A percentile compares a stretch with the other conserved stretches of the same genome.
Evolutionary conservation across 2,329 filamentous ascomycete species (phyloP).

Genomic region (Cladosporium cucumerinum): DNA sequence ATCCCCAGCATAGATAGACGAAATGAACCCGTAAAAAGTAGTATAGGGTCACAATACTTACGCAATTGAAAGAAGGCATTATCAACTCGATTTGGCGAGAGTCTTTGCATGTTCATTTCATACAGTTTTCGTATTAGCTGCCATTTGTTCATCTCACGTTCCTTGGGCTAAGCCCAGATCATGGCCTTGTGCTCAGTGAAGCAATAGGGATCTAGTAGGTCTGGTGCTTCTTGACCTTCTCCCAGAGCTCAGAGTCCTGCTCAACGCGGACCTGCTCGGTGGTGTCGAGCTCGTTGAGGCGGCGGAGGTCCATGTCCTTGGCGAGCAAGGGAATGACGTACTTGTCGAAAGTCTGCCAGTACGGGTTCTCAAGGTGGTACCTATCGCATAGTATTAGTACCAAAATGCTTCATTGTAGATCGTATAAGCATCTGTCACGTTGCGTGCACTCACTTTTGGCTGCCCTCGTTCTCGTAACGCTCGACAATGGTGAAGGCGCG

Average conservation of each 20-base stretch:
- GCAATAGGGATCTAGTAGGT: slow-evolving; percentile 20
- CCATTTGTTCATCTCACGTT: slow-evolving; percentile 1
- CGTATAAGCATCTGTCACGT: not conserved
- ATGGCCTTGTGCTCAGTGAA: not conserved
- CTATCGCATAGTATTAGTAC: slow-evolving; percentile 20
- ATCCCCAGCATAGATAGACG: not conserved
- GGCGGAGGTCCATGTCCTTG: slow-evolving; percentile 65
- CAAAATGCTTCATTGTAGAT: not conserved
- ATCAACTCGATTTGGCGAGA: not conserved
- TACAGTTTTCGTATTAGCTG: not conserved
- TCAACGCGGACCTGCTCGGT: slow-evolving; percentile 40
- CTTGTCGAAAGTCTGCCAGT: slow-evolving; percentile 73
- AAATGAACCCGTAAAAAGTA: not conserved
- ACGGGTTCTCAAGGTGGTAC: slow-evolving; percentile 58
- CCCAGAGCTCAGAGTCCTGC: slow-evolving; percentile 33
- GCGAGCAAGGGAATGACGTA: slow-evolving; percentile 68
- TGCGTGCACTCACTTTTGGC: slow-evolving; percentile 43
- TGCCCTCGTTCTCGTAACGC: slow-evolving; percentile 63
- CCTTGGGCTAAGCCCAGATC: not conserved
- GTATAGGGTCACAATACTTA: not conserved
- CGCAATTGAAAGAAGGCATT: not conserved
- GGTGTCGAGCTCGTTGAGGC: slow-evolving; percentile 65
- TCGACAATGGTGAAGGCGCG: slow-evolving; percentile 74
- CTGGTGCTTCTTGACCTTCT: slow-evolving; percentile 36
- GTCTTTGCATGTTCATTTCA: not conserved